A percentile compares a stretch with the other conserved stretches of the same genome.
phyloP scores from a whole-genome alignment of 2,329 filamentous ascomycete species.

The Pseudogymnoascus sp. region DNA sequence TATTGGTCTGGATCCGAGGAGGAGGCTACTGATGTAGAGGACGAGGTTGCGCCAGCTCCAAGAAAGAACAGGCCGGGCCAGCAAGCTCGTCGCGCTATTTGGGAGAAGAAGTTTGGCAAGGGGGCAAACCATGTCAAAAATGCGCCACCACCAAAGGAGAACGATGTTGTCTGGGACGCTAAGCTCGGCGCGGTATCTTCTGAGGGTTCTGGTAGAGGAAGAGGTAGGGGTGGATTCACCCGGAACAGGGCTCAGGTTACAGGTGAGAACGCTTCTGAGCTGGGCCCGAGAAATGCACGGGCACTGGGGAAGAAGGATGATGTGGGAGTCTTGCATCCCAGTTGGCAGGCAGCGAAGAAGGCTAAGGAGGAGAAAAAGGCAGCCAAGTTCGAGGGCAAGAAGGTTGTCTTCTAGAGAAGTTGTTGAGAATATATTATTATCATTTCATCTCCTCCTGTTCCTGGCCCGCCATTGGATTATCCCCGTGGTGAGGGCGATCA shows the following conservation, averaged over 20 bases:
- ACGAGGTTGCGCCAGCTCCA: slow-evolving; percentile 39
- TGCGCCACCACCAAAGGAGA: slow-evolving; percentile 19
- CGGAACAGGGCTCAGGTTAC: slow-evolving; percentile 13
- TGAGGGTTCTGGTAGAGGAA: slow-evolving; percentile 7
- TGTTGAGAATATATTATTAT: neutral
- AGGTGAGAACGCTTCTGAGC: slow-evolving; percentile 22
- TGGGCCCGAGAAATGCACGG: slow-evolving; percentile 20
- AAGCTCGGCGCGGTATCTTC: slow-evolving; percentile 39
- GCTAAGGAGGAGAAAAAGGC: slow-evolving; percentile 48
- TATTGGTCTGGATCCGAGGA: slow-evolving; percentile 71
- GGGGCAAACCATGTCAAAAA: slow-evolving; percentile 40
- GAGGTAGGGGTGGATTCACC: slow-evolving; percentile 12
- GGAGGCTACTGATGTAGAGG: slow-evolving; percentile 55
- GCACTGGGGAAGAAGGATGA: slow-evolving; percentile 37
- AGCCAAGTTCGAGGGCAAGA: slow-evolving; percentile 45
- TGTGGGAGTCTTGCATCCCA: slow-evolving; percentile 48
- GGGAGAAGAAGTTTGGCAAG: slow-evolving; percentile 70
- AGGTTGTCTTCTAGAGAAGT: slow-evolving; percentile 48
- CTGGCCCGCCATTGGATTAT: neutral
- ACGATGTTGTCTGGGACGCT: slow-evolving; percentile 50
- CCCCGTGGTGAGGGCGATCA: neutral
- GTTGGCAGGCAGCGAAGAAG: slow-evolving; percentile 50
- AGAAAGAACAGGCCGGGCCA: slow-evolving; percentile 72
- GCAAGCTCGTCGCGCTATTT: slow-evolving; percentile 66
- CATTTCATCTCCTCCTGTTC: neutral